A percentile compares a stretch with the other conserved stretches of the same genome.
Evolutionary conservation across 768 basidiomycete genomes (phyloP).

Genomic region (Amanita rubescens): DNA sequence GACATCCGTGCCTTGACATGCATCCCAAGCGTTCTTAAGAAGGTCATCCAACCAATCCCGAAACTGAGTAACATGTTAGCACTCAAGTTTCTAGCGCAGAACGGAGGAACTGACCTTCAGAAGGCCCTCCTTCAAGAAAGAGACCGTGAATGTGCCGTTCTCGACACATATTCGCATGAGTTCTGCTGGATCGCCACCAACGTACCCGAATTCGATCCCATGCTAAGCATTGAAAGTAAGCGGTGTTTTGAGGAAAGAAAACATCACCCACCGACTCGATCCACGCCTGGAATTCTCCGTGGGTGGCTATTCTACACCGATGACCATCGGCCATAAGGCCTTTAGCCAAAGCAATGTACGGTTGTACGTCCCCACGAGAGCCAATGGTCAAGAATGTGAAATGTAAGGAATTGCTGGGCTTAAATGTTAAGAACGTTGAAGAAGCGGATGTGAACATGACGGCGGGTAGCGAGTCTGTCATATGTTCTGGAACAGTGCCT

Average conservation of each 20-base stretch:
- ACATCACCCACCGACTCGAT: slow-evolving; percentile 72
- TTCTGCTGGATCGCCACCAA: slow-evolving; percentile 97
- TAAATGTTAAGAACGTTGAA: slow-evolving; percentile 95
- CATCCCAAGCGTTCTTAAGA: slow-evolving; percentile 91
- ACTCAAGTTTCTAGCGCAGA: not conserved
- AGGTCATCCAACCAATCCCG: slow-evolving; percentile 98
- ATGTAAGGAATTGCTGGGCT: slow-evolving; percentile 74
- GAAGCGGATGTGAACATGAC: slow-evolving; percentile 97
- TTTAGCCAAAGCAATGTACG: slow-evolving; percentile 93
- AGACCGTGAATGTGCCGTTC: slow-evolving; percentile 95
- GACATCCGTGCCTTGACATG: slow-evolving; percentile 90
- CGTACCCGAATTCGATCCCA: slow-evolving; percentile 91
- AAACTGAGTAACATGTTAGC: slow-evolving; percentile 50
- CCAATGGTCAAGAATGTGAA: slow-evolving; percentile 97
- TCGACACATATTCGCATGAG: slow-evolving; percentile 97
- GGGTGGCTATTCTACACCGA: slow-evolving; percentile 83
- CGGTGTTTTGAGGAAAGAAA: slow-evolving; percentile 3
- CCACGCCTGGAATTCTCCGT: slow-evolving; percentile 93
- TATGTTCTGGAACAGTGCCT: slow-evolving; percentile 40
- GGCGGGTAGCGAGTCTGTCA: slow-evolving; percentile 72
- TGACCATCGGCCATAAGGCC: slow-evolving; percentile 90
- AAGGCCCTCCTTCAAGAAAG: slow-evolving; percentile 88
- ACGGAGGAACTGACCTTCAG: slow-evolving; percentile 54
- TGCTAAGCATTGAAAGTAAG: slow-evolving; percentile 42
- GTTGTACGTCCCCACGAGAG: slow-evolving; percentile 95